These are phyloP conservation scores for Alnus rubra DNA, from an alignment of 306 rosid species.

Conservation along the genomic window DNA sequence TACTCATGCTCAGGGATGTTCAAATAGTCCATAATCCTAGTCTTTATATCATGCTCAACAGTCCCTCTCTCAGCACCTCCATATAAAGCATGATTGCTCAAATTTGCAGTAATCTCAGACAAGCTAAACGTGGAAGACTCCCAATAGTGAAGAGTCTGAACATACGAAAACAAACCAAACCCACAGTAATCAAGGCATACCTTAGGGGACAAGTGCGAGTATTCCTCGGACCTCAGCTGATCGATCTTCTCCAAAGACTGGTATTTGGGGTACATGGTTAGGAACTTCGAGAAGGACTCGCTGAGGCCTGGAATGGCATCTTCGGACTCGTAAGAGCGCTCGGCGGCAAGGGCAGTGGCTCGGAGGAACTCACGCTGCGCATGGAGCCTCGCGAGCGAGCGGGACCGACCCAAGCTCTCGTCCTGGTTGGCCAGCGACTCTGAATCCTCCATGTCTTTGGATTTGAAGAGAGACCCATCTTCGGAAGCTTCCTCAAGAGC, in stretches of 20 bases:
- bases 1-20: conserved; percentile 94
- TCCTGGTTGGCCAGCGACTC: conserved; percentile 60
- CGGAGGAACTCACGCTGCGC: conserved; percentile 91
- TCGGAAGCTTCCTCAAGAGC: conserved; percentile 99
- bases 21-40: conserved; percentile 86
- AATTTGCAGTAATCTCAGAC: conserved; percentile 93
- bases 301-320: conserved; percentile 59
- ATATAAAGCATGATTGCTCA: conserved; percentile 89
- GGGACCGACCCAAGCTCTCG: conserved; percentile 67
- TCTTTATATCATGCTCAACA: conserved; percentile 81
- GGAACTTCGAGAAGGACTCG: conserved; percentile 74
- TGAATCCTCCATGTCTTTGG: conserved; percentile 62
- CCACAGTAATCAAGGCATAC: conserved; percentile 99
- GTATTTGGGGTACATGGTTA: conserved; percentile 91
- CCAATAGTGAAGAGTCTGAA: conserved; percentile 92
- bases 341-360: conserved; percentile 90
- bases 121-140: conserved; percentile 94
- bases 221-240: conserved; percentile 84
- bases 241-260: conserved; percentile 80
- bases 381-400: conserved; percentile 83
- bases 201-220: conserved; percentile 79
- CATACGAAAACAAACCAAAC: conserved; percentile 84
- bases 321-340: conserved; percentile 69
- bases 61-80: conserved; percentile 93
- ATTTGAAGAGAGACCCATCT: conserved; percentile 75